Percentiles rank a stretch among this genome's conserved stretches.
These are phyloP conservation scores for Debaryomycetaceae sp. DNA, from an alignment of 1,139 yeast genomes.

Conservation along the genomic window DNA sequence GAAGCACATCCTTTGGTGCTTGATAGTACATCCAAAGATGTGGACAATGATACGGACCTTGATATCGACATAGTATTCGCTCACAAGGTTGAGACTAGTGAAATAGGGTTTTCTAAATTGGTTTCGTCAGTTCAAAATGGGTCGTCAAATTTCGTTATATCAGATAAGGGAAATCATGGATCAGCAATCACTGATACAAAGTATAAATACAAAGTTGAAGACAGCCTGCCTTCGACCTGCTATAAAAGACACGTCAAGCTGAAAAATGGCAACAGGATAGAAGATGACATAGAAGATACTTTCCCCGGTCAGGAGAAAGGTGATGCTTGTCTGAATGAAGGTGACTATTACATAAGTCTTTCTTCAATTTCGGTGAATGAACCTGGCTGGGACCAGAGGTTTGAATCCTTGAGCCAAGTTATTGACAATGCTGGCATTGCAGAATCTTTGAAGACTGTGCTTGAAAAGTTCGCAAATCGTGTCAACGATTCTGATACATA, in stretches of 20 bases:
- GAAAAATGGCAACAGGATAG: constrained; percentile 31
- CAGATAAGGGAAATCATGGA: constrained; percentile 53
- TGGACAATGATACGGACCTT: constrained; percentile 16
- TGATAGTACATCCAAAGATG: constrained; percentile 6
- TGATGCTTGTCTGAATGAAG: background rate
- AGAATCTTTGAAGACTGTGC: background rate
- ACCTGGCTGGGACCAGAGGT: background rate
- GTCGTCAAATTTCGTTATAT: constrained; percentile 41
- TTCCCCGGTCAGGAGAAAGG: background rate
- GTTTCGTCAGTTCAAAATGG: constrained; percentile 36
- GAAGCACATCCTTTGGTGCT: background rate
- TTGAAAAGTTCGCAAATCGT: background rate
- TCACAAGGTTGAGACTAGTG: constrained; percentile 14
- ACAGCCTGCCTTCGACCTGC: constrained; percentile 22
- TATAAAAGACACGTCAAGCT: constrained; percentile 43
- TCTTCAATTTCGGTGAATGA: background rate
- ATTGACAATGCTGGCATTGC: background rate
- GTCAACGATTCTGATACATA: background rate
- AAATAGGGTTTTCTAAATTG: constrained; percentile 19
- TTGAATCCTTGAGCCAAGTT: background rate
- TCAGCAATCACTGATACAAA: constrained; percentile 39
- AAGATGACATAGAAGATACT: constrained; percentile 15
- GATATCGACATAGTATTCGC: constrained; percentile 15
- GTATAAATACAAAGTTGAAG: constrained; percentile 28
- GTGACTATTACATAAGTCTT: too few species aligned